Percentiles rank a stretch among this genome's conserved stretches.
Evolutionary conservation across 2,329 filamentous ascomycete species (phyloP).

Genomic region (Botrytis byssoidea): DNA sequence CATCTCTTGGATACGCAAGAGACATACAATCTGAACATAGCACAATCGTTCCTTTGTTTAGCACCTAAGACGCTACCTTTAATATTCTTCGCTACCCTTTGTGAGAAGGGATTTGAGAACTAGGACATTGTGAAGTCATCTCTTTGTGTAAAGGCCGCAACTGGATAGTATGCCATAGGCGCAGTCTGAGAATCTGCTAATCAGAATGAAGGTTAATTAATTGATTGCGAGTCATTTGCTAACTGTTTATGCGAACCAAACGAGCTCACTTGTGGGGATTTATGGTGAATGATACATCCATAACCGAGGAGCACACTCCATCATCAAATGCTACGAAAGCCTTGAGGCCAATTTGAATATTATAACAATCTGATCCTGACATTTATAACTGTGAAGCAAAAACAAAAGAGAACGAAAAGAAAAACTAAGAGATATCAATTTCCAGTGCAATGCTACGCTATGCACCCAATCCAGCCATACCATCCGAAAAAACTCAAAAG

Average conservation of each 20-base stretch:
- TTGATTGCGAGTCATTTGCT: no score
- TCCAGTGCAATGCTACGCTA: constrained; percentile 17
- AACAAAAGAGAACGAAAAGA: not conserved
- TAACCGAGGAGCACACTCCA: not conserved
- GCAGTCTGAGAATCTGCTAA: not conserved
- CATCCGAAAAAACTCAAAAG: not conserved
- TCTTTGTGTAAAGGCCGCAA: not conserved
- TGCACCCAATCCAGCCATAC: constrained; percentile 7
- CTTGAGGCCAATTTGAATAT: not conserved
- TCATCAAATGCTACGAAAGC: not conserved
- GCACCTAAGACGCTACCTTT: not conserved
- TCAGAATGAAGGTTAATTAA: not conserved
- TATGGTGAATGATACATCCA: not conserved
- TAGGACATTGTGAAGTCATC: not conserved
- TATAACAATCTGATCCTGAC: not conserved
- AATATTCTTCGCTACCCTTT: not conserved
- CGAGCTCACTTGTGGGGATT: not conserved
- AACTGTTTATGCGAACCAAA: no score
- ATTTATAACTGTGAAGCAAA: not conserved
- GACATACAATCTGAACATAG: no score
- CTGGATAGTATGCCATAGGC: not conserved
- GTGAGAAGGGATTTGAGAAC: not conserved
- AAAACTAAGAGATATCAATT: constrained; percentile 4
- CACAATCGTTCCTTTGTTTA: not conserved
- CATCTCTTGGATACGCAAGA: not conserved